These are phyloP conservation scores for Fusarium sororula DNA, from an alignment of 2,329 filamentous ascomycete species.

Conservation along the genomic window DNA sequence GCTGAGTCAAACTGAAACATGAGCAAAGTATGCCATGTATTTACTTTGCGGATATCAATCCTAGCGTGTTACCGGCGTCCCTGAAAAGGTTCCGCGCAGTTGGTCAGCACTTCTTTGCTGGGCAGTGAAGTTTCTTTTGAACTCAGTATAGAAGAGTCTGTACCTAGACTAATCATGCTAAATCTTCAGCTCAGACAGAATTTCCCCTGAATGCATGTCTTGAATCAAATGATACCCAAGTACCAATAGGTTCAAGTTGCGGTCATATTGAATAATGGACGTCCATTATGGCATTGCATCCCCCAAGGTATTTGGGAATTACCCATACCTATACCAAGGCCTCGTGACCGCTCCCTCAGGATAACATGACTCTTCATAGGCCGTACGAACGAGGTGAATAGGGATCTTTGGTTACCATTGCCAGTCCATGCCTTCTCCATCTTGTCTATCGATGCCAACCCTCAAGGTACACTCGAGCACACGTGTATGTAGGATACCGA, in stretches of 20 bases:
- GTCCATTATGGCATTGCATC: not conserved
- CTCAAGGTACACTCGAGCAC: constrained; percentile 8
- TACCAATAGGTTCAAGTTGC: not conserved
- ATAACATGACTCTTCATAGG: constrained; percentile 19
- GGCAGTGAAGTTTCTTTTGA: not conserved
- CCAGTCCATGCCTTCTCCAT: constrained; percentile 28
- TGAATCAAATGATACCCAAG: not conserved
- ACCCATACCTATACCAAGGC: not conserved
- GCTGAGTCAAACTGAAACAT: not conserved
- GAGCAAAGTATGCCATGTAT: not conserved
- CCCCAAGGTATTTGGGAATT: not conserved
- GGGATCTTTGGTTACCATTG: constrained; percentile 20
- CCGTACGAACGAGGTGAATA: constrained; percentile 17
- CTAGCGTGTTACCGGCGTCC: no score
- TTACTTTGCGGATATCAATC: not conserved
- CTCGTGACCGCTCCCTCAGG: not conserved
- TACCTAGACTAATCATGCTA: not conserved
- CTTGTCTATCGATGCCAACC: not conserved
- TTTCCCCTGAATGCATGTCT: no score
- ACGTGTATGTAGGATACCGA: not conserved
- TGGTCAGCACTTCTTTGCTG: not conserved
- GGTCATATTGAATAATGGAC: not conserved
- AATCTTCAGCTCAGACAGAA: not conserved
- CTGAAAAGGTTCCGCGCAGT: not conserved
- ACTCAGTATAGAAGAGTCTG: not conserved